A percentile compares a stretch with the other conserved stretches of the same genome.
These are phyloP conservation scores for Trichoderma pleuroti DNA, from an alignment of 2,329 filamentous ascomycete genomes.

Conservation along the genomic window DNA sequence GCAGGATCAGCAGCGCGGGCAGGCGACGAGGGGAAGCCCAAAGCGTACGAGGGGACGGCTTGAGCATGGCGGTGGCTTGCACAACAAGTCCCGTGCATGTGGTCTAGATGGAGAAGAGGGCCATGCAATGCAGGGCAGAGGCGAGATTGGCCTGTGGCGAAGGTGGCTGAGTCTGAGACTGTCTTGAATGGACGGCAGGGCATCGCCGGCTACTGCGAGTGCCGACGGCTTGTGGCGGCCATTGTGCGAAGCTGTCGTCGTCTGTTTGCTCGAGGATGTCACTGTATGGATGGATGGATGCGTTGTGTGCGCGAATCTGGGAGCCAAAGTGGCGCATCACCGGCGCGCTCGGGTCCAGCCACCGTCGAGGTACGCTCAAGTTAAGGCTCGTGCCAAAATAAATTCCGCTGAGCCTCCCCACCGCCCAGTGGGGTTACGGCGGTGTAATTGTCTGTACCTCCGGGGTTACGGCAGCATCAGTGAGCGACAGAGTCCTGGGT, in stretches of 20 bases:
- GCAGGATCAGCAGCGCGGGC: constrained; percentile 47
- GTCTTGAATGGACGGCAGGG: neutral
- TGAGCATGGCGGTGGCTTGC: constrained; percentile 27
- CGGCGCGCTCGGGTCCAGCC: neutral
- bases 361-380: neutral
- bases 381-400: neutral
- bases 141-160: neutral
- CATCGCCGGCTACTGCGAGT: neutral
- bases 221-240: neutral
- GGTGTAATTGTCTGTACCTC: neutral
- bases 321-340: neutral
- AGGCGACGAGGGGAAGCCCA: constrained; percentile 51
- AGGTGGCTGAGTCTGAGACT: neutral
- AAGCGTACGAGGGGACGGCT: constrained; percentile 29
- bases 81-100: neutral
- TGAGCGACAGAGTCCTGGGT: neutral
- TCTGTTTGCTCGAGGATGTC: neutral
- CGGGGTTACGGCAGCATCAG: neutral
- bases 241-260: neutral
- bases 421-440: neutral
- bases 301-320: neutral
- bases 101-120: neutral
- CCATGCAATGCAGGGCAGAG: neutral
- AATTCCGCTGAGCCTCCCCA: neutral
- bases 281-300: too few species aligned